Evolutionary conservation across 306 rosid genomes (phyloP).

Genomic region (Gynostemma pentaphyllum): DNA sequence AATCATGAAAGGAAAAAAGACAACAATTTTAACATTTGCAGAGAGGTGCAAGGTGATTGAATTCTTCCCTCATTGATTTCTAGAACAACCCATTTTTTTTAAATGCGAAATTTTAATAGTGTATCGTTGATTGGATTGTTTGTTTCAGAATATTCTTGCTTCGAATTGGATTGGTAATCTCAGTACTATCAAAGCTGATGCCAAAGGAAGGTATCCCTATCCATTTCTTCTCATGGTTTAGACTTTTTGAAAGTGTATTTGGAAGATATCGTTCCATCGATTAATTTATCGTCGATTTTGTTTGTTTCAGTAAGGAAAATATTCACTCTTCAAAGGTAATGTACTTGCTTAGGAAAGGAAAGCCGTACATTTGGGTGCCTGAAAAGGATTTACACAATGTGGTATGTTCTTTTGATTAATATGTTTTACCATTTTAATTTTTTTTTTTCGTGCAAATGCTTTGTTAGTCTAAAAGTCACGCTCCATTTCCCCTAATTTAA

Average conservation of each 20-base stretch:
- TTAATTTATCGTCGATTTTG: constrained; percentile 8
- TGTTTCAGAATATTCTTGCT: constrained; percentile 56
- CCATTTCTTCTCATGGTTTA: not conserved
- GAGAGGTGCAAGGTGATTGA: constrained; percentile 68
- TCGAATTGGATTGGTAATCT: constrained; percentile 82
- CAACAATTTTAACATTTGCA: constrained; percentile 49
- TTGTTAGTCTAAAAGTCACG: too few relatives aligned
- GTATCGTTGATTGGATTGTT: not conserved
- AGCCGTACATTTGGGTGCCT: constrained; percentile 82
- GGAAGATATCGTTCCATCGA: not conserved
- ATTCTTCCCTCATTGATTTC: not conserved
- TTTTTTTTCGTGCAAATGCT: not conserved
- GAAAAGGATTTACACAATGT: constrained; percentile 72
- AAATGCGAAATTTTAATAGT: not conserved
- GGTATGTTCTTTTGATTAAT: constrained; percentile 28
- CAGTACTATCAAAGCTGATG: constrained; percentile 74
- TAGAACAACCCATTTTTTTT: too few relatives aligned
- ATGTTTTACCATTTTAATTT: not conserved
- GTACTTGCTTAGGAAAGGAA: constrained; percentile 60
- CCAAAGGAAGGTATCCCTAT: constrained; percentile 81
- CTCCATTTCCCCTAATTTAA: too few relatives aligned
- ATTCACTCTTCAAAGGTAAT: constrained; percentile 67
- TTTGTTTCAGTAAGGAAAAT: constrained; percentile 42
- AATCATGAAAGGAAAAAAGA: constrained; percentile 40
- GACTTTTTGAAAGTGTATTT: not conserved